These are phyloP conservation scores for Raphanus raphanistrum DNA, from an alignment of 345 rosid species.

Conservation along the genomic window DNA sequence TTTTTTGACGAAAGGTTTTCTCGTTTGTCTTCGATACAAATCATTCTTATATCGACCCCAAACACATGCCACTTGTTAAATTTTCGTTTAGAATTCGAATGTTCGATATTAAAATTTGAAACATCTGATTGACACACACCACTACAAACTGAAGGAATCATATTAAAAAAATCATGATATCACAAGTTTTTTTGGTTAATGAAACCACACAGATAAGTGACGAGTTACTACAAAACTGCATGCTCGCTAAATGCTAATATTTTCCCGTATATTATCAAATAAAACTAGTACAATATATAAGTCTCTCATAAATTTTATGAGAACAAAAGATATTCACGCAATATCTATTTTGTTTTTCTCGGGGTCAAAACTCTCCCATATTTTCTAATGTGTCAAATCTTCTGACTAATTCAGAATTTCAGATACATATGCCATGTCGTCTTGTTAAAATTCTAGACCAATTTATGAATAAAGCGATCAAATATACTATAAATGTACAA, in stretches of 20 bases:
- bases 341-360: slow-evolving; percentile 15
- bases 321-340: background rate
- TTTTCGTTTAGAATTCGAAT: slow-evolving; percentile 11
- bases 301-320: background rate
- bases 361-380: background rate
- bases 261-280: background rate
- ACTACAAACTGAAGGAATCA: background rate
- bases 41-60: slow-evolving; percentile 27
- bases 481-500: slow-evolving; percentile 12
- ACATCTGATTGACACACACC: background rate
- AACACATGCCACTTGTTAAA: background rate
- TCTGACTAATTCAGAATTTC: slow-evolving; percentile 8
- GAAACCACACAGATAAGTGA: background rate
- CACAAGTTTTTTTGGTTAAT: background rate
- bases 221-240: background rate
- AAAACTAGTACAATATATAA: background rate
- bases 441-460: slow-evolving; percentile 6
- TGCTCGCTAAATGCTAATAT: background rate
- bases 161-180: background rate
- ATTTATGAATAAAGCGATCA: slow-evolving; percentile 9
- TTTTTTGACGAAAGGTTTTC: too few species aligned
- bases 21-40: slow-evolving; percentile 33
- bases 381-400: background rate
- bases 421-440: slow-evolving; percentile 6
- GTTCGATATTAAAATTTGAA: background rate